Evolutionary conservation across 1,284 basidiomycete genomes (phyloP), one percentile per base, ranked within the genome.

Genomic region (Boletus hoseneyae): DNA sequence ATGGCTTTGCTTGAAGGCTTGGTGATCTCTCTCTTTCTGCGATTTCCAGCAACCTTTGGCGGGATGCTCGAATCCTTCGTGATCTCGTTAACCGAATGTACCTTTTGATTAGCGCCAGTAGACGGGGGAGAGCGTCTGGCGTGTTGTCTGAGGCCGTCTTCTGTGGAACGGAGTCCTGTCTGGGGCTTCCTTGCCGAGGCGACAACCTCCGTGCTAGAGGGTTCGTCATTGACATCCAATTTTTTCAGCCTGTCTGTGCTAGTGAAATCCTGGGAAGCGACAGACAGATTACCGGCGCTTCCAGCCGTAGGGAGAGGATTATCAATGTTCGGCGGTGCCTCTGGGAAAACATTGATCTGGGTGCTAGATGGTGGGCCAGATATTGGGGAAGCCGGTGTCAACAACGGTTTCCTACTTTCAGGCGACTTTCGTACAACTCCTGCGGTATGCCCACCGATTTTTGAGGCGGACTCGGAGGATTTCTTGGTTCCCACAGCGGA

Each of bases 21-120:
- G 16, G 16, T 35, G 9, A 16, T 18, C 23, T 69, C 62, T 38
- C 67, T 55, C 41, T 69, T 65, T 52, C 67, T 56, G 39, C 66
- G 66, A 21, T 13, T 62, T 32, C 67, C 66, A 25, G 53, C 49
- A 30, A 60, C 33, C 39, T 52, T 67, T 2, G 40, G 34, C 6
- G 47, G 51, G 5, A 37, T 15, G 37, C 21, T 47, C 2, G 34
- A 40, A 18, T 52, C 42, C 16, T 47, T 50, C 40, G 34, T 32
- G 21, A 18, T 47, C 18, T 48, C 47, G 41, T 40, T 16, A 32
- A 25, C 16, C 16, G 38, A 16, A 30, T 16, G 18, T 25, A 13
- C 16, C 21, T 47, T 40, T n/a, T 27, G 48, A 12, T 27, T 13
- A 15, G 12, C 16, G 35, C 15, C 35, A 23, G 32, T 39, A 6